Base-by-base conservation (phyloP, 352 stramenopile genomes). In the Peronospora farinosa region DNA sequence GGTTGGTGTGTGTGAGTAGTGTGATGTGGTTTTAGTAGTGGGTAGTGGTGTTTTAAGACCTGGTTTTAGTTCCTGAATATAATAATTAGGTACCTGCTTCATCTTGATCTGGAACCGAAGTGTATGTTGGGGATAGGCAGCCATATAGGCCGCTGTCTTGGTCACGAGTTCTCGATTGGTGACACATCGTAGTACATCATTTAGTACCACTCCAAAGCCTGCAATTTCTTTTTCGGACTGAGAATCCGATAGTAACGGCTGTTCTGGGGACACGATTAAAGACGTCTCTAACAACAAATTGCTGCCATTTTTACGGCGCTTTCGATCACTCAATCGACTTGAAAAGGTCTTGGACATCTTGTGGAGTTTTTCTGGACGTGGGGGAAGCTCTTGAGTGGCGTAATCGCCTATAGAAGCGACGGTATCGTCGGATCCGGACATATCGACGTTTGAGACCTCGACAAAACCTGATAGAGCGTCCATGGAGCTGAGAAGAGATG, bases 81-180 rank as follows among this genome's bases (percentile, higher is more conserved):
- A 59, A 47, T 49, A 40, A 16, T 23, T 12, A 48, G 30, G 67
- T 71, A 91, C 80, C 80, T 91, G 80, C 74, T 91, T 91, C 69
- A 91, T 84, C 60, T 91, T 91, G 74, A 91, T 79, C 63, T 91
- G 80, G 61, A 91, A 87, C 25, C 77, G 78, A 37, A 86, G 51
- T 43, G 78, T 63, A 51, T 91, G 80, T 43, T 88, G 73, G 40
- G 80, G 78, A 59, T 78, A 83, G 33, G 66, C 51, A 44, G 68
- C 70, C 65, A 91, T 86, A 54, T 82, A 91, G 54, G 78, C 72
- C 30, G 80, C 80, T 25, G 80, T 88, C 49, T 80, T 67, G 8
- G 74, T 62, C 27, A 91, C 78, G n/a, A 91, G 63, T n/a, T 86
- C 69, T 33, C 72, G 69, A 54, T 81, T 77, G 12, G 76, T 84